Percentiles rank a stretch among this genome's conserved stretches.
Conservation (phyloP, 106 monocot species). For the Acanthochlamys bracteata region DNA sequence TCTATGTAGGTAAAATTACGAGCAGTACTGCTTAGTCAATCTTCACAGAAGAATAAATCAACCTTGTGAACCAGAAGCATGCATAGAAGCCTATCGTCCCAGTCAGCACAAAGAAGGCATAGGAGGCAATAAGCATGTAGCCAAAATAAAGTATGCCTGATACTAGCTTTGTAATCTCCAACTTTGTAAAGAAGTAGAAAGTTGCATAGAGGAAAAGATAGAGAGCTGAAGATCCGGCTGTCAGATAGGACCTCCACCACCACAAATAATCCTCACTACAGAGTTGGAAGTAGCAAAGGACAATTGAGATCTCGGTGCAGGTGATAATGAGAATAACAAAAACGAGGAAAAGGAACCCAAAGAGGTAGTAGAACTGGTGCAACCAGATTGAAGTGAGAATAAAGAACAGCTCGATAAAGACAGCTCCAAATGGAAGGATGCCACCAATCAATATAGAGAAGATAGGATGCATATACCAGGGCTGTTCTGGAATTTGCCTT, state of each 20-base stretch:
- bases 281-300: constrained; percentile 96
- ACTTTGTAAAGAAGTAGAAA: constrained; percentile 99
- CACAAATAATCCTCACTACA: constrained; percentile 95
- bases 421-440: constrained; percentile 95
- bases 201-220: constrained; percentile 90
- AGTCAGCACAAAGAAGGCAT: constrained; percentile 84
- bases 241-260: constrained; percentile 98
- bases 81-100: constrained; percentile 97
- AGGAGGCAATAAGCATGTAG: constrained; percentile 95
- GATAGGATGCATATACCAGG: constrained; percentile 95
- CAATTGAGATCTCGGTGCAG: constrained; percentile 90
- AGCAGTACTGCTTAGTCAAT: constrained; percentile 40
- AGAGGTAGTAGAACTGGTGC: constrained; percentile 97
- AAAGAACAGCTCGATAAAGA: constrained; percentile 98
- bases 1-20: too few species aligned
- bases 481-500: constrained; percentile 89
- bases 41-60: constrained; percentile 97
- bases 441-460: constrained; percentile 92
- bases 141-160: constrained; percentile 90
- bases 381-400: constrained; percentile 98
- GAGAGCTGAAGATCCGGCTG: constrained; percentile 88
- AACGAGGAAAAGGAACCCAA: constrained; percentile 93
- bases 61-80: constrained; percentile 91
- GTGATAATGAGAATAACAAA: constrained; percentile 82
- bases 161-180: constrained; percentile 79